Conservation (phyloP, 495 filamentous ascomycete genomes). For the Neurospora discreta region DNA sequence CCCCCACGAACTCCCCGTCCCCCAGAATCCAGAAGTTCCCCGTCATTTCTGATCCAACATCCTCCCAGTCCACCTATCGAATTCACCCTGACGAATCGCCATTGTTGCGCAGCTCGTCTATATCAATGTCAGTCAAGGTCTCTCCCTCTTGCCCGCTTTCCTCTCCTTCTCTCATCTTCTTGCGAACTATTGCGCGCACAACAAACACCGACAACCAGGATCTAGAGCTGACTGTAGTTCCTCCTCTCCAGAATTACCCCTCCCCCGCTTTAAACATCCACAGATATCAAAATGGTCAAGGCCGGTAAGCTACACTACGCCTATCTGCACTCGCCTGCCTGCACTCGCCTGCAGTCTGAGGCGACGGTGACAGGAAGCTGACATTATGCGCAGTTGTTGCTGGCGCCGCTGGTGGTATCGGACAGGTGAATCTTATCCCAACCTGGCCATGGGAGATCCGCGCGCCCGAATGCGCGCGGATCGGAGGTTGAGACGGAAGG, state of each 20-base stretch:
- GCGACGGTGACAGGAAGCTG: constrained; percentile 13
- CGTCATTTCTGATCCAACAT: not conserved
- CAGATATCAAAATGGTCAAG: constrained; percentile 63
- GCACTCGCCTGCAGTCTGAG: not conserved
- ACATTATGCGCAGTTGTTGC: constrained; percentile 60
- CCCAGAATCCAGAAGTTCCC: not conserved
- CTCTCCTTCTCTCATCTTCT: not conserved
- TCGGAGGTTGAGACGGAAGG: not conserved
- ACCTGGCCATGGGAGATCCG: not conserved
- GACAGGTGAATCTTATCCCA: constrained; percentile 53
- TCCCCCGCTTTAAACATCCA: constrained; percentile 9
- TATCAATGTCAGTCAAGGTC: not conserved
- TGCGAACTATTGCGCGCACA: not conserved
- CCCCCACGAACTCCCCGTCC: not conserved
- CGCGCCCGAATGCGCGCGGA: not conserved
- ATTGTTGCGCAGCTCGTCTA: not conserved
- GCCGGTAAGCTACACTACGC: constrained; percentile 48
- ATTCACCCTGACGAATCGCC: not conserved
- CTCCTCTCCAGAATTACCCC: constrained; percentile 9
- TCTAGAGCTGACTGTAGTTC: constrained; percentile 6
- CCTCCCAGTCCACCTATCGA: not conserved
- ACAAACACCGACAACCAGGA: not conserved
- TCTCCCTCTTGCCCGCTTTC: not conserved
- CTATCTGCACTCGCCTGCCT: not conserved
- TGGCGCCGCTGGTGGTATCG: constrained; percentile 95